Evolutionary conservation across 495 filamentous ascomycete genomes (phyloP).

Genomic region (Xylaria sp.): DNA sequence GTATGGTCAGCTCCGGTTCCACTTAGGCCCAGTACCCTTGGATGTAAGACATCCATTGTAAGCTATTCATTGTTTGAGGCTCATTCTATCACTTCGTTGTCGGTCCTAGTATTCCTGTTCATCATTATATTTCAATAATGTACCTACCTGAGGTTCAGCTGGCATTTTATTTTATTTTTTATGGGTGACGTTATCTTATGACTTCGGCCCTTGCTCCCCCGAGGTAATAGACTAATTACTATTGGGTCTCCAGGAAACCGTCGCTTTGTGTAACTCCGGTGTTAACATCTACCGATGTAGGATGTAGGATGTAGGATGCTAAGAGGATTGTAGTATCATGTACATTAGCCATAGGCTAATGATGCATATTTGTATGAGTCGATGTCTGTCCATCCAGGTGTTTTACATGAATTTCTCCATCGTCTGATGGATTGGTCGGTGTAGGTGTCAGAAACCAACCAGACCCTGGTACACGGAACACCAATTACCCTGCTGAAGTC

Average conservation of each 20-base stretch:
- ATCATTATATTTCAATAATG: neutral
- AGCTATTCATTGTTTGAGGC: too few relatives aligned
- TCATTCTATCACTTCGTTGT: too few relatives aligned
- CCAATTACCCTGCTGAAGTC: neutral
- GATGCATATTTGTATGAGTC: neutral
- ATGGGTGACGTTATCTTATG: neutral
- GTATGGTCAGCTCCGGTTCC: too few relatives aligned
- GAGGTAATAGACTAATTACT: neutral
- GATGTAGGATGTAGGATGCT: neutral
- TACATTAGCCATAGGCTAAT: neutral
- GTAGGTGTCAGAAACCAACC: neutral
- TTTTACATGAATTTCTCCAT: neutral
- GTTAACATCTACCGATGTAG: conserved; percentile 8
- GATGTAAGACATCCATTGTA: too few relatives aligned
- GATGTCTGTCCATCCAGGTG: conserved; percentile 3
- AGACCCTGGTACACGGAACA: neutral
- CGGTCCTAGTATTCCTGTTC: too few relatives aligned
- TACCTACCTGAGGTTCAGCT: neutral
- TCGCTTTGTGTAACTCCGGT: neutral
- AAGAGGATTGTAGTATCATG: neutral
- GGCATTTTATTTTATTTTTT: neutral
- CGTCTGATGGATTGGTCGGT: neutral
- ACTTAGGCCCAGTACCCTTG: too few relatives aligned
- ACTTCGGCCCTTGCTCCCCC: conserved; percentile 21
- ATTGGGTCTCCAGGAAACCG: neutral